phyloP scores from a whole-genome alignment of 495 filamentous ascomycete genomes.

The Neurospora hispaniola region DNA sequence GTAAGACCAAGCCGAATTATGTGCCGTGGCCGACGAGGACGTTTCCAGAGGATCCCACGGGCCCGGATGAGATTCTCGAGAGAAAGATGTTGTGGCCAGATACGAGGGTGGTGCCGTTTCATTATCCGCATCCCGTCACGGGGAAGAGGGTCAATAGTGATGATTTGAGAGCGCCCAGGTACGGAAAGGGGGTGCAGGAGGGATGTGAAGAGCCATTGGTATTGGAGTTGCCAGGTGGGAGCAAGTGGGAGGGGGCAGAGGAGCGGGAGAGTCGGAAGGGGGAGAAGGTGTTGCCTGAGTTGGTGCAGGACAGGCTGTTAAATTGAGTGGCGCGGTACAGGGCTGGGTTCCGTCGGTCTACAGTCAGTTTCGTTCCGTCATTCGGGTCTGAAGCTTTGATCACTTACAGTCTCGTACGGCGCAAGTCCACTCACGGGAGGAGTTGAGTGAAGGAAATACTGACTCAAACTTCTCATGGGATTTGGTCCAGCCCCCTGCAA shows the following conservation, averaged over 20 bases:
- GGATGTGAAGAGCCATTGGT: conserved; percentile 26
- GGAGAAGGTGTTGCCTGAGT: conserved; percentile 28
- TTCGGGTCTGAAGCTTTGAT: not conserved
- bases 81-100: conserved; percentile 46
- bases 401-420: not conserved
- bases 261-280: conserved; percentile 18
- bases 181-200: conserved; percentile 27
- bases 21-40: conserved; percentile 34
- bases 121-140: conserved; percentile 45
- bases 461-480: too few species aligned
- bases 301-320: conserved; percentile 25
- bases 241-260: conserved; percentile 24
- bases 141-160: conserved; percentile 31
- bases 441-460: too few species aligned
- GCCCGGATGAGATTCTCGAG: conserved; percentile 44
- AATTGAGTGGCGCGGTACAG: not conserved
- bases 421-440: too few species aligned
- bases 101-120: conserved; percentile 43
- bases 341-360: not conserved
- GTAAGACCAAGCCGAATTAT: conserved; percentile 41
- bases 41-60: conserved; percentile 38
- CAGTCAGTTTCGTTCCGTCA: not conserved
- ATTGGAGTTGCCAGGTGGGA: conserved; percentile 31
- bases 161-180: conserved; percentile 38
- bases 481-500: not conserved